These are phyloP conservation scores for Pterocarpus santalinus DNA, from an alignment of 306 rosid species.

Conservation along the genomic window DNA sequence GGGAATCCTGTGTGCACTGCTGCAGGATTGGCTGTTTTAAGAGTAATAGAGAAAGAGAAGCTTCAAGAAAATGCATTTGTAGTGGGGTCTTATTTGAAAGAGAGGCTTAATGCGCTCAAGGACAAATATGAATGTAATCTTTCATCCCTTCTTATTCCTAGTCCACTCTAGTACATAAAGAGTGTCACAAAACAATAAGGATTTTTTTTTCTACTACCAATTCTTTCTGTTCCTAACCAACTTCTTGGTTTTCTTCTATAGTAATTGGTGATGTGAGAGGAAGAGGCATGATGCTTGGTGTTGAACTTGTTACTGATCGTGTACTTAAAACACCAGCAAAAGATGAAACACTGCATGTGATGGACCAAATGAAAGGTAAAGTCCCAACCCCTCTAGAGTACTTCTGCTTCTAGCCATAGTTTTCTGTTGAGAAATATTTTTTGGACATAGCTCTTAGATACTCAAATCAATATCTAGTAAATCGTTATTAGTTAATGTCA, in stretches of 20 bases:
- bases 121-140: conserved; percentile 79
- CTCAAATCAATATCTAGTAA: too few species aligned
- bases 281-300: conserved; percentile 87
- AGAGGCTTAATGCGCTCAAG: conserved; percentile 69
- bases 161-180: neutral
- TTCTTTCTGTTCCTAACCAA: neutral
- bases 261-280: conserved; percentile 96
- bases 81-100: conserved; percentile 81
- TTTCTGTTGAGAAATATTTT: too few species aligned
- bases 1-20: conserved; percentile 96
- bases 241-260: conserved; percentile 42
- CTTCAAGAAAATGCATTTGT: conserved; percentile 82
- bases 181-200: too few species aligned
- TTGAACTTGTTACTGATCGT: conserved; percentile 87
- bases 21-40: conserved; percentile 90
- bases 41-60: conserved; percentile 87
- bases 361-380: conserved; percentile 90
- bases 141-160: conserved; percentile 1
- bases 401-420: too few species aligned
- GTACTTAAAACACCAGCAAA: conserved; percentile 87
- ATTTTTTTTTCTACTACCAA: neutral
- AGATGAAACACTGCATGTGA: conserved; percentile 69
- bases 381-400: neutral
- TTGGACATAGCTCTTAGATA: too few species aligned
- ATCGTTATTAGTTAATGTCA: too few species aligned